A percentile compares a stretch with the other conserved stretches of the same genome.
Evolutionary conservation across 73 alveolate species (phyloP).

Genomic region (Stentor roeselii): DNA sequence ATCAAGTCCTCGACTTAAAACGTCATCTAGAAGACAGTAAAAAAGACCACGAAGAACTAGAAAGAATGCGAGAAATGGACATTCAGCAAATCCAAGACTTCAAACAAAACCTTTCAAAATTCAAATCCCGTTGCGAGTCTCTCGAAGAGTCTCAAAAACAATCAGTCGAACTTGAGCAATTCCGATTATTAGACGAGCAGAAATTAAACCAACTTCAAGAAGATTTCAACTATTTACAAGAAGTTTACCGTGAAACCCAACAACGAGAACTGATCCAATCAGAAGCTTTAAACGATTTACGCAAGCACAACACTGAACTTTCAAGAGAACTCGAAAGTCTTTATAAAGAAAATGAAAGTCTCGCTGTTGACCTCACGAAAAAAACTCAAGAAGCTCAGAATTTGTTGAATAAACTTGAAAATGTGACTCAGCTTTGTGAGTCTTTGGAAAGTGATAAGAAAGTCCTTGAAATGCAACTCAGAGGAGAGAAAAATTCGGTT

Average conservation of each 20-base stretch:
- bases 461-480: neutral
- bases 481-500: neutral
- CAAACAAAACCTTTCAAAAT: neutral
- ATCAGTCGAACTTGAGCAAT: neutral
- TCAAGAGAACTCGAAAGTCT: neutral
- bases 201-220: neutral
- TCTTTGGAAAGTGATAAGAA: neutral
- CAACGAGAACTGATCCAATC: conserved; percentile 1
- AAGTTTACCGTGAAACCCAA: neutral
- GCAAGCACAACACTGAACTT: neutral
- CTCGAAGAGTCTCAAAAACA: neutral
- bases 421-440: neutral
- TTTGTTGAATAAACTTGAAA: too few species aligned
- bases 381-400: neutral
- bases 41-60: neutral
- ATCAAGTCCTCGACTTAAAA: neutral
- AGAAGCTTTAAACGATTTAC: neutral
- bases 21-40: neutral
- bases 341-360: neutral
- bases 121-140: neutral
- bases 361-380: neutral
- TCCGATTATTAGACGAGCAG: neutral
- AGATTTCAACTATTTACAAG: neutral
- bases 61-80: neutral
- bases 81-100: neutral